Conservation (phyloP, 805 yeast genomes). For the Schwanniomyces occidentalis region DNA sequence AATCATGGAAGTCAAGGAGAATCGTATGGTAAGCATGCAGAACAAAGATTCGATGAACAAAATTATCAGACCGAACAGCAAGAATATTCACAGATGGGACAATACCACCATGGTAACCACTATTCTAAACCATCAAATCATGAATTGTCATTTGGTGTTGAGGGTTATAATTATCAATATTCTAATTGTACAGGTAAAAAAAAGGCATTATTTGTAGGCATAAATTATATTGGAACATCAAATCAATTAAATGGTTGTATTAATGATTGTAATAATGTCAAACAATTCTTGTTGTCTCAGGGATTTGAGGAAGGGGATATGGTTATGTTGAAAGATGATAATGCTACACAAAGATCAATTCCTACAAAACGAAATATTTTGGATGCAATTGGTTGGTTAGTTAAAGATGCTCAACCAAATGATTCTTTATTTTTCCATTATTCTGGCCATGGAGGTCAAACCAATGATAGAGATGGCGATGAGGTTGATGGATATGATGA, state of each 20-base stretch:
- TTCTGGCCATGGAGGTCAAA: constrained; percentile 41
- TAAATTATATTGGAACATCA: constrained; percentile 32
- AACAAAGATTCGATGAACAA: constrained; percentile 4
- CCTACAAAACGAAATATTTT: constrained; percentile 35
- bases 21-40: constrained; percentile 24
- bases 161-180: constrained; percentile 34
- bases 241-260: constrained; percentile 38
- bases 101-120: constrained; percentile 1
- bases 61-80: constrained; percentile 9
- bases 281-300: constrained; percentile 28
- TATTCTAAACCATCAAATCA: constrained; percentile 11
- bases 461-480: constrained; percentile 37
- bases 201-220: constrained; percentile 38
- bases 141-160: constrained; percentile 17
- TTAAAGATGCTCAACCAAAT: constrained; percentile 36
- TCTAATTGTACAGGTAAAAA: constrained; percentile 38
- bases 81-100: constrained; percentile 11
- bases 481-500: constrained; percentile 39
- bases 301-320: constrained; percentile 39
- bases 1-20: constrained; percentile 38
- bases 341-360: constrained; percentile 26
- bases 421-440: constrained; percentile 41
- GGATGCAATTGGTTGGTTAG: constrained; percentile 43
- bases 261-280: constrained; percentile 41
- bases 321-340: constrained; percentile 41